Base-by-base conservation (phyloP, 352 stramenopile genomes). In the Globisporangium echinulatum region DNA sequence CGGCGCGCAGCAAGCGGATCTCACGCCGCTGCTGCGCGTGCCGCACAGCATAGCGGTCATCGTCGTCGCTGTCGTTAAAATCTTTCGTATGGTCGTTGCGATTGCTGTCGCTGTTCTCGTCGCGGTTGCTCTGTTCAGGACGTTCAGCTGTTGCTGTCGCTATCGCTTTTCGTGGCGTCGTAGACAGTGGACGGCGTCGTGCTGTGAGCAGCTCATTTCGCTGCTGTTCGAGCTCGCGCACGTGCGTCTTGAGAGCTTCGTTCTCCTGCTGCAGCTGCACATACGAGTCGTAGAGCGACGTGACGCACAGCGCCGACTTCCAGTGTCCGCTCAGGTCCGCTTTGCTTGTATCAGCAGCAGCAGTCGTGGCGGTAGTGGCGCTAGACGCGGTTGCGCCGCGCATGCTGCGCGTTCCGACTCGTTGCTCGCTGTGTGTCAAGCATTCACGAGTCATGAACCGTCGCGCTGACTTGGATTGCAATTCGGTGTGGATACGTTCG, bases 231-330 rank as follows among this genome's bases (percentile, higher is more conserved):
- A 79, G 48, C 47, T 71, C 49, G 2, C 49, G 39, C 13, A 76
- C 54, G n/a, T 77, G 52, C 9, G 57, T 64, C 6, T 75, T 70
- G 11, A 85, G 61, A 52, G 61, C 37, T 5, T 79, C 72, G 49
- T 80, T 82, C 52, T 86, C 76, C 25, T 75, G 67, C 63, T 90
- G 74, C 37, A 89, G 42, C 44, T 79, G 69, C 13, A 85, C 71
- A 60, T 86, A 88, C 58, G 82, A 80, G 53, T 92, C 80, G 61
- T 87, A 90, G 15, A 92, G 78, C 47, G 80, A 88, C 15, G 75
- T 88, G 47, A 90, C 79, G 47, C 79, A 88, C 19, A 88, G 76
- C 47, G 76, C 82, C 58, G 78, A 88, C 65, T 85, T 80, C 82
- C 78, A 90, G 56, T 90, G 79, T 8, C 70, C 64, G 3, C 65